Evolutionary conservation across 2,329 filamentous ascomycete genomes (phyloP), one percentile per base, ranked within the genome.

Genomic region (Aspergillus aculeatinus): DNA sequence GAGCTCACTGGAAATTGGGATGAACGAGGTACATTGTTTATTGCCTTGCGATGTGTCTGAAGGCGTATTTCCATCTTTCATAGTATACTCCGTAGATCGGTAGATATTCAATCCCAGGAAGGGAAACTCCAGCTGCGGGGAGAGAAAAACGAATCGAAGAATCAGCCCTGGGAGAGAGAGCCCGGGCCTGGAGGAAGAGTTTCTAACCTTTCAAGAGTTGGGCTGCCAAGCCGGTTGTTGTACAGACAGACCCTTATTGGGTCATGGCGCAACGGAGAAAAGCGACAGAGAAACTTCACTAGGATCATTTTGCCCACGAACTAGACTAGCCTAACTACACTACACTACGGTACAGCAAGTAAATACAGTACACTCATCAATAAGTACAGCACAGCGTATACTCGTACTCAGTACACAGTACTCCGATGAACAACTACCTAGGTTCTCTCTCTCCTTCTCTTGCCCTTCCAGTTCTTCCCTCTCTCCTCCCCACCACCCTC

Each of bases 281-380:
- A 58, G 31, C 56, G 56, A 51, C 56, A 35, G 33, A 50, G 25
- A 42, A 52, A 48, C 56, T 58, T 58, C 49, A 49, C 56, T 58
- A 58, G 50, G 25, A 27, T 27, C 25, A 27, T 27, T 27, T 9
- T 27, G 25, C 25, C 25, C 25, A 27, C 25, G 25, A 27, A 27
- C 25, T 27, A 27, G 25, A 27, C 25, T 27, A 7, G 25, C 25
- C 5, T 7, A 7, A 27, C 25, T 27, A 27, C 25, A 29, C 7
- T 29, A 29, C 27, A 29, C 7, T 29, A 29, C 27, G 9, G 27
- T 29, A 29, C 23, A 29, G 7, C 5, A 27, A 27, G 27, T 29
- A 9, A 29, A 29, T 29, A 29, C 27, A 29, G 7, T 29, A 21
- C 49, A 35, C 21, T 57, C 21, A 19, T n/a, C n/a, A 21, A 23